phyloP scores from a whole-genome alignment of 768 basidiomycete genomes.

The Tubosaeta sp. region DNA sequence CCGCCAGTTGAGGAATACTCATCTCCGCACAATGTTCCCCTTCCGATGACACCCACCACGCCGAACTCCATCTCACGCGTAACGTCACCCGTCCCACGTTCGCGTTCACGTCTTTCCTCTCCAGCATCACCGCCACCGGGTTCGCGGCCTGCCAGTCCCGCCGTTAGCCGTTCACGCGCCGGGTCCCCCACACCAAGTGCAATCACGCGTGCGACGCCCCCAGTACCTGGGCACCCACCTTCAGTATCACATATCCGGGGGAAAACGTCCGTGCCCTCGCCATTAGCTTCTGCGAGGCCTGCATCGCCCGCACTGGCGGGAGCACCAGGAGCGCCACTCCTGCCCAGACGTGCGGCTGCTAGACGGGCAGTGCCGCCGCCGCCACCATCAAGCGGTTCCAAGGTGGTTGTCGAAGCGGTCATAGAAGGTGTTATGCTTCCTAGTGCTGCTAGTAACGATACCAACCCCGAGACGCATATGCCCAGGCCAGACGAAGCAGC shows the following conservation, averaged over 20 bases:
- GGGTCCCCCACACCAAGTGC: conserved; percentile 21
- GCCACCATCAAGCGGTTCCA: conserved; percentile 7
- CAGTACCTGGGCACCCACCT: neutral
- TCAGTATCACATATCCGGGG: conserved; percentile 11
- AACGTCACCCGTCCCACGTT: conserved; percentile 22
- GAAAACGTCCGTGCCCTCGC: conserved; percentile 21
- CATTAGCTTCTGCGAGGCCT: conserved; percentile 32
- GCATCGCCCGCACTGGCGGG: conserved; percentile 31
- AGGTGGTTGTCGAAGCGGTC: neutral
- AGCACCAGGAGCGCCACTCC: conserved; percentile 42
- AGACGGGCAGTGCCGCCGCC: conserved; percentile 35
- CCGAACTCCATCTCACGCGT: conserved; percentile 24
- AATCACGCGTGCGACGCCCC: neutral
- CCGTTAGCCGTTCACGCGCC: conserved; percentile 19
- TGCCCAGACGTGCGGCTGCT: conserved; percentile 63
- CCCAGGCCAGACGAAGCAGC: neutral
- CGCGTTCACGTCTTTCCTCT: conserved; percentile 32
- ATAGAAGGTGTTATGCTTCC: conserved; percentile 1
- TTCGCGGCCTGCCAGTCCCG: conserved; percentile 28
- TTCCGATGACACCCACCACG: conserved; percentile 23
- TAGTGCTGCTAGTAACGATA: neutral
- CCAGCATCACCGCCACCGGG: conserved; percentile 28
- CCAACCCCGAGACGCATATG: neutral
- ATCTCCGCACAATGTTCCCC: conserved; percentile 20
- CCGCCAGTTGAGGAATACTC: conserved; percentile 5